phyloP scores from a whole-genome alignment of 176 grass and related monocot species.

The Bothriochloa decipiens region DNA sequence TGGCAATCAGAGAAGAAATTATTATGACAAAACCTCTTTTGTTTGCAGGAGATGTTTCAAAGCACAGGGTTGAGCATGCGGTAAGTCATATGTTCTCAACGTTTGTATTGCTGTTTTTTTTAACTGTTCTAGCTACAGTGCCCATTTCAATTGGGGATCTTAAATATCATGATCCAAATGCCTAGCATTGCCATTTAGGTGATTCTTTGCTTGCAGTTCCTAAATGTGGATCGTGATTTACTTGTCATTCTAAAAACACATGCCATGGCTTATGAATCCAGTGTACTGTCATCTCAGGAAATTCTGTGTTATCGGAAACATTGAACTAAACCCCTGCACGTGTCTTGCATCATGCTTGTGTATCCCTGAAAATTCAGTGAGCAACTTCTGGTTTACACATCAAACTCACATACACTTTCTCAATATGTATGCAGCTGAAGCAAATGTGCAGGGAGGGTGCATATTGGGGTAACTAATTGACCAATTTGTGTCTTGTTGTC shows the following conservation, averaged over 20 bases:
- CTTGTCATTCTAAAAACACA: background rate
- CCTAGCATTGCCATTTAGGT: background rate
- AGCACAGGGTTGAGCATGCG: conserved; percentile 56
- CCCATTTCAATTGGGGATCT: background rate
- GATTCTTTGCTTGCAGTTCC: background rate
- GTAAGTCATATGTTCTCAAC: conserved; percentile 59
- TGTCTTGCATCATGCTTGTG: background rate
- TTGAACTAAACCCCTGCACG: background rate
- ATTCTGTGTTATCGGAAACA: background rate
- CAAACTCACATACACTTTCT: too few relatives aligned
- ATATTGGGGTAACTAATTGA: conserved; percentile 68
- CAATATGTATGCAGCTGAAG: conserved; percentile 58
- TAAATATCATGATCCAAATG: background rate
- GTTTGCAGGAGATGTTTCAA: conserved; percentile 59
- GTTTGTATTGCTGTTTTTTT: background rate
- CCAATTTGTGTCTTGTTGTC: background rate
- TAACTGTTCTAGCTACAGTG: background rate
- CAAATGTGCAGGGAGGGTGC: conserved; percentile 84
- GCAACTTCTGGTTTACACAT: too few relatives aligned
- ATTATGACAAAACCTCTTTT: background rate
- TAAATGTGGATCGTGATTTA: background rate
- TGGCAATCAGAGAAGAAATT: background rate
- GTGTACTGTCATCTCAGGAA: background rate
- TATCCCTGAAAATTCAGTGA: too few relatives aligned
- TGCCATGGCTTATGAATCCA: background rate